phyloP scores from a whole-genome alignment of 176 grass and related monocot species.

The Cenchrus fungigraminus region DNA sequence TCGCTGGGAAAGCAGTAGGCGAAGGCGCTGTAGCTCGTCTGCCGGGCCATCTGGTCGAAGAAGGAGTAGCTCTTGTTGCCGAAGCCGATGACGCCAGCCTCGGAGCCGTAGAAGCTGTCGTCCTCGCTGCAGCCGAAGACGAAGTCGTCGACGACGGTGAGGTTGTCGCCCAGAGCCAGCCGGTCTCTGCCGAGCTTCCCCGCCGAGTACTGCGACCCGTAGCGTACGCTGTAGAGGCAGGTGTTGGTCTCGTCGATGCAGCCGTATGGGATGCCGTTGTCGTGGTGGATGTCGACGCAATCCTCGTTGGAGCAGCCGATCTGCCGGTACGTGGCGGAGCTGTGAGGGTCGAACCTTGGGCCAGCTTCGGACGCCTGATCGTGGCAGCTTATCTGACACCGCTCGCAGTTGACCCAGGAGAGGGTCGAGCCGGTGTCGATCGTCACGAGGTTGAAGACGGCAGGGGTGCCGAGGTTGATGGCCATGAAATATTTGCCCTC shows the following conservation, averaged over 20 bases:
- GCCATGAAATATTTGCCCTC: constrained; percentile 40
- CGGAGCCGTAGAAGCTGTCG: not conserved
- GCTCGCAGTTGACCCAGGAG: constrained; percentile 33
- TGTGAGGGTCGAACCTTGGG: not conserved
- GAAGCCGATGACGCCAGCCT: constrained; percentile 38
- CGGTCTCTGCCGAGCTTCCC: constrained; percentile 26
- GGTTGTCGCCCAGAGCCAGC: constrained; percentile 19
- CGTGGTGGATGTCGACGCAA: not conserved
- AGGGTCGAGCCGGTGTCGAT: constrained; percentile 49
- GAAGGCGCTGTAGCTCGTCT: constrained; percentile 30
- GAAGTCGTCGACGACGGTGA: constrained; percentile 13
- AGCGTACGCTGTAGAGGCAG: constrained; percentile 40
- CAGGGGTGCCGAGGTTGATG: constrained; percentile 39
- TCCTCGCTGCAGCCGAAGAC: constrained; percentile 42
- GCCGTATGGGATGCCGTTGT: not conserved
- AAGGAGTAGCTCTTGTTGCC: constrained; percentile 29
- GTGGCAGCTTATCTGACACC: constrained; percentile 11
- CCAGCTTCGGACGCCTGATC: not conserved
- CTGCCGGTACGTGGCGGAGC: constrained; percentile 29
- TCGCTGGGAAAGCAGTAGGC: constrained; percentile 46
- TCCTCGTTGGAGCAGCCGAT: constrained; percentile 1
- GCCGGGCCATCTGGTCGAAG: constrained; percentile 31
- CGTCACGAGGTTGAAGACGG: constrained; percentile 47
- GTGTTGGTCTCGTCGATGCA: constrained; percentile 31
- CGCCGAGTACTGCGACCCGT: constrained; percentile 31